Evolutionary conservation across 2,329 filamentous ascomycete genomes (phyloP).

Genomic region (Nectriaceae sp.): DNA sequence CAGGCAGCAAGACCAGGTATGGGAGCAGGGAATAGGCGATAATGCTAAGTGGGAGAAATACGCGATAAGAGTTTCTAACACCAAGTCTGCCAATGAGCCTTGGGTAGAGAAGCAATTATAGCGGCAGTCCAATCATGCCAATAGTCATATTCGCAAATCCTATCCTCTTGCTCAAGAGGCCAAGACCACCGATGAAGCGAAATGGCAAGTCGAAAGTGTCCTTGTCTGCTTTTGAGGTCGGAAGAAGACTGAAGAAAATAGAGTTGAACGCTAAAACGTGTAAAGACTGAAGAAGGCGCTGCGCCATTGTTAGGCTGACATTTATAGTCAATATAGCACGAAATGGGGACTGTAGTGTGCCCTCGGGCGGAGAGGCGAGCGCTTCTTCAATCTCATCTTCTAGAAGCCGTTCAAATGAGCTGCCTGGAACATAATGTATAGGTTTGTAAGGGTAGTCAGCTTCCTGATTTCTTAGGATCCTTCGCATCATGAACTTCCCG

Average conservation of each 20-base stretch:
- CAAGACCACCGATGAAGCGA: slow-evolving; percentile 24
- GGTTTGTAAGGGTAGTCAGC: neutral
- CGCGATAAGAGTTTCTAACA: slow-evolving; percentile 17
- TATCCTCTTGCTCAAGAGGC: slow-evolving; percentile 23
- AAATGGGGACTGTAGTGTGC: slow-evolving; percentile 3
- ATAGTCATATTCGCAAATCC: slow-evolving; percentile 27
- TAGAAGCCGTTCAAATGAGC: too few species aligned
- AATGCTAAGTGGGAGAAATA: slow-evolving; percentile 24
- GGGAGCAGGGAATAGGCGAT: slow-evolving; percentile 21
- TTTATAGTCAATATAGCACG: slow-evolving; percentile 16
- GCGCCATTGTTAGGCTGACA: slow-evolving; percentile 16
- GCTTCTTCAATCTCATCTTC: neutral
- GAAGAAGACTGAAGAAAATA: slow-evolving; percentile 23
- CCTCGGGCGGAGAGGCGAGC: neutral
- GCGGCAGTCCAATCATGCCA: slow-evolving; percentile 23
- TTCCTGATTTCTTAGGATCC: neutral
- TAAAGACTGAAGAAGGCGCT: slow-evolving; percentile 11
- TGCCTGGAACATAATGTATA: neutral
- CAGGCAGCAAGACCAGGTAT: slow-evolving; percentile 21
- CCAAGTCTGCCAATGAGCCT: slow-evolving; percentile 16
- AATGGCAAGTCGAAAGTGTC: slow-evolving; percentile 10
- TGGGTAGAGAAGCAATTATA: slow-evolving; percentile 25
- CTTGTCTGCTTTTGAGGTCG: slow-evolving; percentile 11
- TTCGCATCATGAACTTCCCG: slow-evolving; percentile 5
- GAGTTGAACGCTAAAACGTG: slow-evolving; percentile 23